Conservation (phyloP, 768 basidiomycete genomes). For the Rhodosporidiobolus odoratus region DNA sequence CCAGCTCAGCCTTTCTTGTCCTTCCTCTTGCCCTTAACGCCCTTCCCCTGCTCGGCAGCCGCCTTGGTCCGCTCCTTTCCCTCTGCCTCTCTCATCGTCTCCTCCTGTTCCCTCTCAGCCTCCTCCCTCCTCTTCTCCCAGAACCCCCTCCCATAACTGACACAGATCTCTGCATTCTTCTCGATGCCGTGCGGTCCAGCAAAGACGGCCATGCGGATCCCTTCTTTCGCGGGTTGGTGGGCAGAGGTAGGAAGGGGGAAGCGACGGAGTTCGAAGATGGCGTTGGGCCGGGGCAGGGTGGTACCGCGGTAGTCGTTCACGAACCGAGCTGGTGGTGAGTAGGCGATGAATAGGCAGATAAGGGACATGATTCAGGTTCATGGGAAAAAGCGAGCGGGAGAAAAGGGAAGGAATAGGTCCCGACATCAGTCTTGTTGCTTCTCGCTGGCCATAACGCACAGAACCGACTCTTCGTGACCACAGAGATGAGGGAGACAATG, state of each 20-base stretch:
- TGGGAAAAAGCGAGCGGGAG: neutral
- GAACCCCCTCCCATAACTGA: constrained; percentile 68
- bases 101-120: constrained; percentile 47
- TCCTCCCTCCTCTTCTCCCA: constrained; percentile 64
- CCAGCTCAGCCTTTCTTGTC: too few relatives aligned
- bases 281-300: constrained; percentile 58
- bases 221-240: neutral
- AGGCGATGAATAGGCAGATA: neutral
- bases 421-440: neutral
- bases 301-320: constrained; percentile 80
- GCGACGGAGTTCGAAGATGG: constrained; percentile 56
- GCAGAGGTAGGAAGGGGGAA: neutral
- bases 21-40: too few relatives aligned
- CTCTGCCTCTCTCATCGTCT: neutral
- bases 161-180: constrained; percentile 77
- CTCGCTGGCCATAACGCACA: too few relatives aligned
- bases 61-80: too few relatives aligned
- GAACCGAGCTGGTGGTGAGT: constrained; percentile 57
- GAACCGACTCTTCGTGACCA: neutral
- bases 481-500: neutral
- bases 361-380: neutral
- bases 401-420: neutral
- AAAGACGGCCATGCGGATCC: constrained; percentile 69
- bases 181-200: constrained; percentile 57
- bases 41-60: too few relatives aligned